Evolutionary conservation across 768 basidiomycete species (phyloP), one percentile per base, ranked within the genome.

Genomic region (Tephrocybe sp.): DNA sequence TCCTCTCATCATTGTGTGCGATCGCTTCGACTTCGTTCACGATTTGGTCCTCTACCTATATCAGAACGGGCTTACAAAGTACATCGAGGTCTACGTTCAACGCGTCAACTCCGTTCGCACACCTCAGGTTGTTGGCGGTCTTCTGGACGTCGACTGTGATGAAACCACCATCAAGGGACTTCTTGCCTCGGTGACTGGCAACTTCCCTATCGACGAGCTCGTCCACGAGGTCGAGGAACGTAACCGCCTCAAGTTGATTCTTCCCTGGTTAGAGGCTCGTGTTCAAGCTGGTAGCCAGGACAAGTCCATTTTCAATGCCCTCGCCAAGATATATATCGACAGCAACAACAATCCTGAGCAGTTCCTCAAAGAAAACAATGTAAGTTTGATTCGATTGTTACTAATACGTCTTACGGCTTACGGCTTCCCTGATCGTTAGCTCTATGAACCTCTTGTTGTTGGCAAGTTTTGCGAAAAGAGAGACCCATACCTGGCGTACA

Each of bases 11-110:
- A 98, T 99, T 58, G 97, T 99, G 62, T 98, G 97, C 80, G 97
- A 99, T 68, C 93, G 97, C 34, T 99, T 98, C 78, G 96, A 97
- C 78, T 98, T 98, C 62, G 96, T 99, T 10, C 97, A 99, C 67
- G 97, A 99, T 64, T 85, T 99, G 54, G 96, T 99, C 39, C 83
- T 99, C 19, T 99, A 98, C 69, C 80, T 99, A 17, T 99, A 98
- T 72, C 97, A 98, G 73, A 98, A 98, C 66, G 90, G 92, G 36
- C 83, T 98, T 45, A 87, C 84, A 49, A 92, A 92, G 72, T 97
- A 96, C 73, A 99, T 99, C 70, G 97, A 99, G 74, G 93, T 98
- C n/a, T 99, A 99, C 68, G 97, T 99, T 5, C 95, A 98, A 64
- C 85, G 92, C 8, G 97, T 98, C 70, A 98, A 99, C 75, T 94